These are phyloP conservation scores for Prunella vulgaris DNA, from an alignment of 257 asterid species.

Conservation along the genomic window DNA sequence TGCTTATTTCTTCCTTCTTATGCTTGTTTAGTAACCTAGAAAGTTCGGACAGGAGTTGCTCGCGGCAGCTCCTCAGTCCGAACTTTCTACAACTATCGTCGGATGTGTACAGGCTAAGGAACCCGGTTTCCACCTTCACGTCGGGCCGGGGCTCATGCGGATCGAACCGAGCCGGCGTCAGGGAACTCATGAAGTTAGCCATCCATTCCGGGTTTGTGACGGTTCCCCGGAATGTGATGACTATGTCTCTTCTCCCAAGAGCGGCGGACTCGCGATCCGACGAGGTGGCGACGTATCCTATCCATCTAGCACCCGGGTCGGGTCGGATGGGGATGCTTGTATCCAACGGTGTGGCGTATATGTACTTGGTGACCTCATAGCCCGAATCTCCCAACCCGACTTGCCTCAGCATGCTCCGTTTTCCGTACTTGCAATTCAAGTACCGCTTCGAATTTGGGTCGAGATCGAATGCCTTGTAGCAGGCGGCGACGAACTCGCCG, in stretches of 20 bases:
- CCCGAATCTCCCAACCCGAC: constrained; percentile 51
- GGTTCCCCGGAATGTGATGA: constrained; percentile 58
- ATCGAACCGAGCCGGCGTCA: constrained; percentile 49
- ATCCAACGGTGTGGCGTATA: constrained; percentile 53
- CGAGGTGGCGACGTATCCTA: constrained; percentile 54
- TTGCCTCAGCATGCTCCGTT: constrained; percentile 20
- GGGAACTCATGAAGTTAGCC: constrained; percentile 57
- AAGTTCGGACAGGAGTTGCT: constrained; percentile 59
- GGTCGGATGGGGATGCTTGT: constrained; percentile 29
- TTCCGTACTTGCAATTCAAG: constrained; percentile 66
- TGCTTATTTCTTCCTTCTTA: constrained; percentile 45
- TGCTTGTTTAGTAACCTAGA: constrained; percentile 38
- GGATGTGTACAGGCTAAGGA: constrained; percentile 51
- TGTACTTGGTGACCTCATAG: constrained; percentile 51
- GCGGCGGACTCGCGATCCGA: constrained; percentile 24
- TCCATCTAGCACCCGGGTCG: constrained; percentile 37
- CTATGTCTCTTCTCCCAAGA: constrained; percentile 54
- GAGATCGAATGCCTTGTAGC: constrained; percentile 64
- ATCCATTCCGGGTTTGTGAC: constrained; percentile 55
- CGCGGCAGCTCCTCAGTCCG: constrained; percentile 59
- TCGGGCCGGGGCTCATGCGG: constrained; percentile 44
- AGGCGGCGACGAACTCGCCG: constrained; percentile 55
- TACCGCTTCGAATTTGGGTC: constrained; percentile 48
- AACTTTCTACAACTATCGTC: constrained; percentile 33
- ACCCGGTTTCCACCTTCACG: constrained; percentile 61